Base-by-base conservation (phyloP, 106 monocot species). In the Allium cepa region DNA sequence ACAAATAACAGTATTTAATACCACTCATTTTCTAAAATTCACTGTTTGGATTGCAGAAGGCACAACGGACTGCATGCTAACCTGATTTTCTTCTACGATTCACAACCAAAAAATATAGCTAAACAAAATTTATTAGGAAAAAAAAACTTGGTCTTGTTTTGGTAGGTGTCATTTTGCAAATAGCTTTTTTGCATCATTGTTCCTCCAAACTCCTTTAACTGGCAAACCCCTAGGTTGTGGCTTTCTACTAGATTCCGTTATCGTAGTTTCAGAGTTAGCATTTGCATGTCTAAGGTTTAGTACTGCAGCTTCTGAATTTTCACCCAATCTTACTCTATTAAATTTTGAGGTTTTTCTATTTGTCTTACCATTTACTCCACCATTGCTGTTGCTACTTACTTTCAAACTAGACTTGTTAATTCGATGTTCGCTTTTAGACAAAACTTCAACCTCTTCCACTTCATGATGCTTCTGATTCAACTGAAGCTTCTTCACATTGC, bases 391-490 rank as follows among this genome's bases (percentile, higher is more conserved):
- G 26, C 74, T 59, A 56, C 63, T 69, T 53, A 49, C n/a, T 65
- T 51, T 70, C 27, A 52, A 9, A 50, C 47, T 17, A 27, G 46
- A 66, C 52, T 56, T 58, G 2, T 10, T 17, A 26, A 57, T 2
- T 59, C 92, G 85, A 59, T 96, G 91, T 17, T 85, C 95, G 72
- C 88, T 86, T 75, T 91, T 96, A 4, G 86, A 88, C 75, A 91
- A 79, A 15, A 81, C 73, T 63, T 96, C 91, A 49, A 63, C 79
- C 64, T 80, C 61, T 61, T 72, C 64, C 50, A 74, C 79, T 57
- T 79, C 77, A 68, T 86, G 77, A 17, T 61, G 18, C 53, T 51
- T 75, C 22, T 72, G 58, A 28, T 68, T 73, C 16, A 72, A 56
- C 73, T 96, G 95, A 26, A 91, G 71, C 64, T 78, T 91, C 63